These are phyloP conservation scores for Artemisia tridentata DNA, from an alignment of 129 eudicot species.

Conservation along the genomic window DNA sequence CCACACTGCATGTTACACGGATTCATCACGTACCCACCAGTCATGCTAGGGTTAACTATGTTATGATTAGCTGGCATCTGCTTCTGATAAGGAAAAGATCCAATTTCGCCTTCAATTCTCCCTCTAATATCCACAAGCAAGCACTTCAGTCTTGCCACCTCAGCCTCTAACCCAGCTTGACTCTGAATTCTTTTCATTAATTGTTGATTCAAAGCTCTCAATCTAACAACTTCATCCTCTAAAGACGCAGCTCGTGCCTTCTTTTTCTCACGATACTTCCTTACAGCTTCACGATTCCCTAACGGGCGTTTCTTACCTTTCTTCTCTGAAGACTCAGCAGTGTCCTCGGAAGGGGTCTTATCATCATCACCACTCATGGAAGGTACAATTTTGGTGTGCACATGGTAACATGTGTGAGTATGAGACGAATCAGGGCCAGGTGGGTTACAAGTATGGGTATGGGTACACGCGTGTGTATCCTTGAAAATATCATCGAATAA, in stretches of 20 bases:
- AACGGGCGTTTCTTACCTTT: slow-evolving; percentile 59
- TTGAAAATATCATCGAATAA: slow-evolving; percentile 68
- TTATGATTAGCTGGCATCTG: slow-evolving; percentile 43
- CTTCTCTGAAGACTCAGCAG: slow-evolving; percentile 68
- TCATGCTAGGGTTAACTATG: slow-evolving; percentile 35
- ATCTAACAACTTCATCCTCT: slow-evolving; percentile 78
- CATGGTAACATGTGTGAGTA: slow-evolving; percentile 88
- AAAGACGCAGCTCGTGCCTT: slow-evolving; percentile 78
- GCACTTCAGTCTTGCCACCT: slow-evolving; percentile 79
- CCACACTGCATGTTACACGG: slow-evolving; percentile 68
- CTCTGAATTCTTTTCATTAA: slow-evolving; percentile 77
- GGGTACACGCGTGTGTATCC: slow-evolving; percentile 89
- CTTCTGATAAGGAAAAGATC: slow-evolving; percentile 84
- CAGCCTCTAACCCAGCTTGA: slow-evolving; percentile 76
- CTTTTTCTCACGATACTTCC: slow-evolving; percentile 89
- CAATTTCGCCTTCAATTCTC: slow-evolving; percentile 91
- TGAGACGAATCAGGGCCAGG: slow-evolving; percentile 88
- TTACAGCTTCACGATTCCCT: slow-evolving; percentile 83
- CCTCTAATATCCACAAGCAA: slow-evolving; percentile 93
- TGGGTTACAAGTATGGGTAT: slow-evolving; percentile 93
- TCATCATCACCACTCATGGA: slow-evolving; percentile 50
- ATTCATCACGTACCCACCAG: slow-evolving; percentile 65
- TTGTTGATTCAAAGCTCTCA: slow-evolving; percentile 75
- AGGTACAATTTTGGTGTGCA: slow-evolving; percentile 81
- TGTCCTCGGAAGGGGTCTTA: slow-evolving; percentile 56